Evolutionary conservation across 176 grass and related monocot species (phyloP).

Genomic region (Tillandsia fasciculata): DNA sequence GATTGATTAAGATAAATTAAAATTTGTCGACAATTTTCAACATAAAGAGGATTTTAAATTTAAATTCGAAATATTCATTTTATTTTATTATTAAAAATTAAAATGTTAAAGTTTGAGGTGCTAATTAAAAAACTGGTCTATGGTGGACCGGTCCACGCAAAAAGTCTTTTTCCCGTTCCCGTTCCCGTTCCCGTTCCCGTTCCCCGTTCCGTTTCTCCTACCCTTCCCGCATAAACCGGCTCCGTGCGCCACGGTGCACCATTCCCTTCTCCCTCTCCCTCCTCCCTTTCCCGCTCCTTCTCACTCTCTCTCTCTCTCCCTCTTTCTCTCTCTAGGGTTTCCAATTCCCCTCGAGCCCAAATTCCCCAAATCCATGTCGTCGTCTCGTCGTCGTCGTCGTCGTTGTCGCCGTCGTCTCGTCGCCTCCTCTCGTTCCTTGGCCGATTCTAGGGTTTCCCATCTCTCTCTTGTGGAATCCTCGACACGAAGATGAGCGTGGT

Average conservation of each 20-base stretch:
- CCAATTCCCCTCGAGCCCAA: no score
- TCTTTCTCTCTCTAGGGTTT: no score
- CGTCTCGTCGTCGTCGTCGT: background rate
- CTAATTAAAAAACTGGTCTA: no score
- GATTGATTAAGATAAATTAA: no score
- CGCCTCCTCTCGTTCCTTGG: background rate
- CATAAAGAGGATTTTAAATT: no score
- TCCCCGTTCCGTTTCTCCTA: background rate
- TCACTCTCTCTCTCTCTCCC: background rate
- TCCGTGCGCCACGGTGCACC: background rate
- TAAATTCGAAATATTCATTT: no score
- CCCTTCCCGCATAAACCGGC: background rate
- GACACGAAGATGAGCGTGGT: constrained; percentile 1
- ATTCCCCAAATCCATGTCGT: background rate
- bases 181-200: no score
- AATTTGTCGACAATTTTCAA: no score
- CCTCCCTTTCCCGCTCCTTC: background rate
- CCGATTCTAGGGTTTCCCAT: background rate
- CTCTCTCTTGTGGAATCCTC: background rate
- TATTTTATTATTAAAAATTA: no score
- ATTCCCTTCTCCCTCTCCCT: background rate
- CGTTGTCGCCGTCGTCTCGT: no score
- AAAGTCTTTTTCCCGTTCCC: background rate
- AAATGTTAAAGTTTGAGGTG: no score
- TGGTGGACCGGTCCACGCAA: background rate